phyloP scores from a whole-genome alignment of 2,329 filamentous ascomycete genomes.

The Ilyonectria destructans region DNA sequence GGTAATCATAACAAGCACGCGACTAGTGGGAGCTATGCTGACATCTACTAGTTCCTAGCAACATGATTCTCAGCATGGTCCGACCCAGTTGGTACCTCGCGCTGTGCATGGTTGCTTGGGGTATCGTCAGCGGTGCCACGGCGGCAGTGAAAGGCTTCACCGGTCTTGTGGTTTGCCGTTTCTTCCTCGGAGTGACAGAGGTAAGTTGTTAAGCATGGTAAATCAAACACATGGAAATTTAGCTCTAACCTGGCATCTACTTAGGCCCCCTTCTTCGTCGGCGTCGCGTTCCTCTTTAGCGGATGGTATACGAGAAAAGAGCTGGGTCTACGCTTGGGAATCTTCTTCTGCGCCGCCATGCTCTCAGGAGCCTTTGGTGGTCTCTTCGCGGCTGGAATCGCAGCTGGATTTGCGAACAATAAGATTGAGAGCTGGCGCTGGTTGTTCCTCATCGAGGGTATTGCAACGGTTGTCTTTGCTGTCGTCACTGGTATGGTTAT shows the following conservation, averaged over 20 bases:
- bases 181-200: constrained; percentile 44
- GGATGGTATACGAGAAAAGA: constrained; percentile 52
- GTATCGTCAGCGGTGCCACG: constrained; percentile 43
- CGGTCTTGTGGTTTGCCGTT: constrained; percentile 38
- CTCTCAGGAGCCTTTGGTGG: constrained; percentile 62
- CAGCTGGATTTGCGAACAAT: constrained; percentile 44
- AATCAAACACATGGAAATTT: accelerated
- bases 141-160: constrained; percentile 38
- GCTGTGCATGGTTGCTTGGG: constrained; percentile 47
- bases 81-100: constrained; percentile 60
- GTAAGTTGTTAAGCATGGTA: constrained; percentile 1
- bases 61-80: constrained; percentile 62
- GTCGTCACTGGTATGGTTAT: constrained; percentile 27
- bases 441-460: constrained; percentile 36
- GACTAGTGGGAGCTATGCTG: constrained; percentile 3
- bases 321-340: constrained; percentile 46
- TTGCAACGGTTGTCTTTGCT: constrained; percentile 28
- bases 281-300: constrained; percentile 48
- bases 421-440: constrained; percentile 36
- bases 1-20: constrained; percentile 23
- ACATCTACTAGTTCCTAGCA: constrained; percentile 59
- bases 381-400: constrained; percentile 60
- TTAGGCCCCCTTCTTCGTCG: constrained; percentile 47
- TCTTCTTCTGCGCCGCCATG: constrained; percentile 55
- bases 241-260: not conserved